Percentiles rank a stretch among this genome's conserved stretches.
Conservation (phyloP, 208 protist genomes). For the Wallacemonas sp. region DNA sequence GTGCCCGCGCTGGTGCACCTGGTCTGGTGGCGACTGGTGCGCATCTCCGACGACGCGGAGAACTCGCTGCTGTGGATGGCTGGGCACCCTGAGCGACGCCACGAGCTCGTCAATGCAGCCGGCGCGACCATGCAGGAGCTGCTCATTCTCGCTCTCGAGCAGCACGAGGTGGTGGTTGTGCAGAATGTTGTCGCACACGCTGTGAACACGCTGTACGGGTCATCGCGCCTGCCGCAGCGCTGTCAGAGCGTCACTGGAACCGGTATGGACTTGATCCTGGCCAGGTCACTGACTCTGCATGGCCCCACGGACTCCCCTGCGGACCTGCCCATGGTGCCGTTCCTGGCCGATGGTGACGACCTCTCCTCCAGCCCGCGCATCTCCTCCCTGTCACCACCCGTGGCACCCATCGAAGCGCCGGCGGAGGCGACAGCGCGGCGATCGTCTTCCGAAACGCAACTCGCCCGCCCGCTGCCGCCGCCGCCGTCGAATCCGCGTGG, state of each 20-base stretch:
- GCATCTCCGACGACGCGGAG: slow-evolving; percentile 25
- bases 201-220: slow-evolving; percentile 40
- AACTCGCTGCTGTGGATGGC: slow-evolving; percentile 23
- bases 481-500: too few species aligned
- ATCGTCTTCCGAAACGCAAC: background rate
- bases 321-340: too few species aligned
- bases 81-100: background rate
- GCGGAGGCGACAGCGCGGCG: too few species aligned
- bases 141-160: slow-evolving; percentile 52
- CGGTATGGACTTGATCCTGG: background rate
- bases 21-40: slow-evolving; percentile 45
- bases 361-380: too few species aligned
- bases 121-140: slow-evolving; percentile 56
- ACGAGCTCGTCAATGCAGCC: slow-evolving; percentile 53
- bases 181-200: slow-evolving; percentile 63
- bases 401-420: too few species aligned
- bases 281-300: background rate
- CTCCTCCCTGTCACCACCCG: too few species aligned
- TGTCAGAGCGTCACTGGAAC: background rate
- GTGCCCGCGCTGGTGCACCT: slow-evolving; percentile 51
- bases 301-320: too few species aligned
- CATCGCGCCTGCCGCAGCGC: background rate
- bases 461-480: background rate
- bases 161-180: slow-evolving; percentile 34
- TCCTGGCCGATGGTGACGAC: too few species aligned